These are phyloP conservation scores for Scolecobasidium constrictum DNA, from an alignment of 2,329 filamentous ascomycete genomes.

Conservation along the genomic window DNA sequence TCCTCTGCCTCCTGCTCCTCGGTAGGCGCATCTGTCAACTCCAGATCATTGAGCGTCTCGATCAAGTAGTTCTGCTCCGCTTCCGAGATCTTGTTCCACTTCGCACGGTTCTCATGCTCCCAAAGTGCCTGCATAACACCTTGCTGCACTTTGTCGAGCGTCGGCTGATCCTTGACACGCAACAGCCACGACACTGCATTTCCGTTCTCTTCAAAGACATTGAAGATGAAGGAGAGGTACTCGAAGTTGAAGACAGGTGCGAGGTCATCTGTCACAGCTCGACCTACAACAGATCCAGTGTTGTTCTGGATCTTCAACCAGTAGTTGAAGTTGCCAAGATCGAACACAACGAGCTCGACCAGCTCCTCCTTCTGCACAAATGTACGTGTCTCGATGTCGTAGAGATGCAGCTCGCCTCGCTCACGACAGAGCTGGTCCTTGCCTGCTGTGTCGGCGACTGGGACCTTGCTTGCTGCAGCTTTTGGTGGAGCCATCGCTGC, in stretches of 20 bases:
- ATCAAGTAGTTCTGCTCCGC: slow-evolving; percentile 89
- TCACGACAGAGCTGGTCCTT: slow-evolving; percentile 66
- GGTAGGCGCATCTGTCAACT: slow-evolving; percentile 69
- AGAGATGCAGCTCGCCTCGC: slow-evolving; percentile 78
- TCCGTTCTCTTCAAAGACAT: slow-evolving; percentile 81
- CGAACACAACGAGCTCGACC: slow-evolving; percentile 69
- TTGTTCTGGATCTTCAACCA: slow-evolving; percentile 78
- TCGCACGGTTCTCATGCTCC: slow-evolving; percentile 90
- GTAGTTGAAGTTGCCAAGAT: slow-evolving; percentile 87
- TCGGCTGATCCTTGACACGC: slow-evolving; percentile 74
- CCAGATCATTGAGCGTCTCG: slow-evolving; percentile 89
- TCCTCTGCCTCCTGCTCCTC: slow-evolving; percentile 42
- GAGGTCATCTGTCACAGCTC: slow-evolving; percentile 77
- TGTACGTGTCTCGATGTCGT: slow-evolving; percentile 76
- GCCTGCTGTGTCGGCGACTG: slow-evolving; percentile 52
- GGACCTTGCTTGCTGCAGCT: slow-evolving; percentile 39
- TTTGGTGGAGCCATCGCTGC: slow-evolving; percentile 36
- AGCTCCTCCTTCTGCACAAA: slow-evolving; percentile 71
- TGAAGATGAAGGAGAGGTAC: slow-evolving; percentile 98
- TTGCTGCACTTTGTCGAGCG: slow-evolving; percentile 79
- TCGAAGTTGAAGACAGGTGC: slow-evolving; percentile 99
- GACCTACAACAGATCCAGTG: slow-evolving; percentile 75
- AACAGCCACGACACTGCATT: slow-evolving; percentile 93
- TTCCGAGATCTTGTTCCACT: slow-evolving; percentile 89
- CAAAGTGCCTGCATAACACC: slow-evolving; percentile 91